phyloP scores from a whole-genome alignment of 352 stramenopile genomes.

The Peronospora destructor region DNA sequence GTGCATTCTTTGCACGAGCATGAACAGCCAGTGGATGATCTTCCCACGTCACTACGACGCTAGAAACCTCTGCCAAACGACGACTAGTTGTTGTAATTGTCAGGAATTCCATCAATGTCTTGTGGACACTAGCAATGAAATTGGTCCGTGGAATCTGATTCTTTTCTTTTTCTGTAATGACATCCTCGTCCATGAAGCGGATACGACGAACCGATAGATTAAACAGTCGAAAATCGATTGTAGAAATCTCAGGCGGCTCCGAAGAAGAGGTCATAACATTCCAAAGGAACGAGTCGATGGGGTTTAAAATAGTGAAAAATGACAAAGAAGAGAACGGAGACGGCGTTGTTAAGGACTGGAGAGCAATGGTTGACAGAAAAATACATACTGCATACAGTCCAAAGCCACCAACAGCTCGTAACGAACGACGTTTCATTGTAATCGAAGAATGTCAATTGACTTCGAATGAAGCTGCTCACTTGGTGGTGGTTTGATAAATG shows the following conservation, averaged over 20 bases:
- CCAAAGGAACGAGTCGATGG: slow-evolving; percentile 17
- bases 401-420: slow-evolving; percentile 13
- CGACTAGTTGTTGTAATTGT: slow-evolving; percentile 9
- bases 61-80: slow-evolving; percentile 28
- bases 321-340: slow-evolving; percentile 6
- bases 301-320: slow-evolving; percentile 18
- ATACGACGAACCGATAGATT: slow-evolving; percentile 62
- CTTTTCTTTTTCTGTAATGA: neutral
- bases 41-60: slow-evolving; percentile 65
- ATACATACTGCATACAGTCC: slow-evolving; percentile 23
- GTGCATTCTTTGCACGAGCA: slow-evolving; percentile 13
- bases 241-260: neutral
- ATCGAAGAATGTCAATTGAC: neutral
- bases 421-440: slow-evolving; percentile 27
- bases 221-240: slow-evolving; percentile 34
- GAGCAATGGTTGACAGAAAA: slow-evolving; percentile 24
- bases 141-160: neutral
- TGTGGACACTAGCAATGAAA: neutral
- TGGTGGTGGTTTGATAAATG: too few relatives aligned
- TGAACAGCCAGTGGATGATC: slow-evolving; percentile 34
- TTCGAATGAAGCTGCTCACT: neutral
- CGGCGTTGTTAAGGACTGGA: slow-evolving; percentile 23
- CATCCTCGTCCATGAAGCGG: slow-evolving; percentile 33
- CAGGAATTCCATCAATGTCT: slow-evolving; percentile 13
- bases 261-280: slow-evolving; percentile 1